Evolutionary conservation across 352 stramenopile genomes (phyloP).

Genomic region (Pythium phragmiticola): DNA sequence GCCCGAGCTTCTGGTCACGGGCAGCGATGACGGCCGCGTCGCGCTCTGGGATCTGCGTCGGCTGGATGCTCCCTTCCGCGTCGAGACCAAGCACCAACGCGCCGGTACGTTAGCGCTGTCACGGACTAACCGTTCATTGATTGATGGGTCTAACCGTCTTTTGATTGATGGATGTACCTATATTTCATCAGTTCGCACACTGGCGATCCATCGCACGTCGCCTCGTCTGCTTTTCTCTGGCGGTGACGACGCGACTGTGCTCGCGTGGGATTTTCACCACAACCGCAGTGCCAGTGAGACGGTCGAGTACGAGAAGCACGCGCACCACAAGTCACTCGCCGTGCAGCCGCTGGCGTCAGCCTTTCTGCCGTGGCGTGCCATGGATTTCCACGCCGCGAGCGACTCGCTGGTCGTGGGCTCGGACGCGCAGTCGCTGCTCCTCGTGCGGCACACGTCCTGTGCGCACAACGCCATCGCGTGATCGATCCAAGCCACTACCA

Average conservation of each 20-base stretch:
- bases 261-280: slow-evolving; percentile 75
- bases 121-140: neutral
- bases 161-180: slow-evolving; percentile 2
- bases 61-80: slow-evolving; percentile 60
- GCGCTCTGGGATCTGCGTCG: slow-evolving; percentile 77
- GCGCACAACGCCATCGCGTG: slow-evolving; percentile 11
- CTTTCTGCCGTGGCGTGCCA: slow-evolving; percentile 60
- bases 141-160: neutral
- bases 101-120: slow-evolving; percentile 31
- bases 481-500: neutral
- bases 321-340: slow-evolving; percentile 30
- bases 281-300: slow-evolving; percentile 39
- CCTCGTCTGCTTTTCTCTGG: slow-evolving; percentile 68
- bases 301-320: slow-evolving; percentile 59
- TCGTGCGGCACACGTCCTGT: slow-evolving; percentile 64
- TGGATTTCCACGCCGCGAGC: slow-evolving; percentile 69
- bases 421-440: slow-evolving; percentile 69
- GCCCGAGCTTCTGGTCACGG: slow-evolving; percentile 73
- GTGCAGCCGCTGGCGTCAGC: slow-evolving; percentile 40
- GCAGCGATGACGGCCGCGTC: slow-evolving; percentile 62
- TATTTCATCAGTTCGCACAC: slow-evolving; percentile 38
- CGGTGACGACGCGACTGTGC: slow-evolving; percentile 60
- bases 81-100: slow-evolving; percentile 61
- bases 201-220: slow-evolving; percentile 65
- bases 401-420: slow-evolving; percentile 74